Evolutionary conservation across 495 filamentous ascomycete species (phyloP).

Genomic region (Clavariopsis aquatica): DNA sequence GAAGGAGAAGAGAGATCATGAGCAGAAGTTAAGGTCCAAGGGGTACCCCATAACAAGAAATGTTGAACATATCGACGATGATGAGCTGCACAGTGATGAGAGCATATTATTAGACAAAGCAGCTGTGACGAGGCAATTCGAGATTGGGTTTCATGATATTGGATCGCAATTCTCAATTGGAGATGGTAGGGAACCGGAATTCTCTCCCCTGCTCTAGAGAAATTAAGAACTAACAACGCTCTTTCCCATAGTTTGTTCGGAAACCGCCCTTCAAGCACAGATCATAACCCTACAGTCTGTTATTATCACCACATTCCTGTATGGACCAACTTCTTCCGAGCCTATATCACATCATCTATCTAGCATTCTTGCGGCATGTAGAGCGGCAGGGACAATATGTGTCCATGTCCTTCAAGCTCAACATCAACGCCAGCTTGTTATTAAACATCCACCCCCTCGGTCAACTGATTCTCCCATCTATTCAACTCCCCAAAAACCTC

Average conservation of each 20-base stretch:
- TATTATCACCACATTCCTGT: conserved; percentile 31
- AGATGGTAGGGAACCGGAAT: conserved; percentile 22
- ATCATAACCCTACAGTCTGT: conserved; percentile 34
- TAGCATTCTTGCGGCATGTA: conserved; percentile 22
- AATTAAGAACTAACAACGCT: background rate
- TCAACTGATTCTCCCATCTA: background rate
- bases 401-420: conserved; percentile 28
- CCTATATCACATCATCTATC: conserved; percentile 35
- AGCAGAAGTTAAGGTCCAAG: conserved; percentile 19
- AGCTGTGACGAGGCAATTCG: conserved; percentile 26
- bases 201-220: background rate
- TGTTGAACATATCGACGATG: conserved; percentile 23
- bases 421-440: conserved; percentile 23
- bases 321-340: conserved; percentile 34
- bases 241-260: conserved; percentile 24
- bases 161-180: conserved; percentile 28
- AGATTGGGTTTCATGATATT: conserved; percentile 24
- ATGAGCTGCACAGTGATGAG: conserved; percentile 6
- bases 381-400: conserved; percentile 16
- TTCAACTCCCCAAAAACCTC: background rate
- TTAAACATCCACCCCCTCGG: conserved; percentile 16
- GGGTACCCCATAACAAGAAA: conserved; percentile 25
- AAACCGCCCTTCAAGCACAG: conserved; percentile 31
- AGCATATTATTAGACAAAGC: conserved; percentile 28
- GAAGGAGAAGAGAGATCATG: conserved; percentile 32